Percentiles rank a stretch among this genome's conserved stretches.
Evolutionary conservation across 2,329 filamentous ascomycete genomes (phyloP).

Genomic region (Fonsecaea pugnacius): DNA sequence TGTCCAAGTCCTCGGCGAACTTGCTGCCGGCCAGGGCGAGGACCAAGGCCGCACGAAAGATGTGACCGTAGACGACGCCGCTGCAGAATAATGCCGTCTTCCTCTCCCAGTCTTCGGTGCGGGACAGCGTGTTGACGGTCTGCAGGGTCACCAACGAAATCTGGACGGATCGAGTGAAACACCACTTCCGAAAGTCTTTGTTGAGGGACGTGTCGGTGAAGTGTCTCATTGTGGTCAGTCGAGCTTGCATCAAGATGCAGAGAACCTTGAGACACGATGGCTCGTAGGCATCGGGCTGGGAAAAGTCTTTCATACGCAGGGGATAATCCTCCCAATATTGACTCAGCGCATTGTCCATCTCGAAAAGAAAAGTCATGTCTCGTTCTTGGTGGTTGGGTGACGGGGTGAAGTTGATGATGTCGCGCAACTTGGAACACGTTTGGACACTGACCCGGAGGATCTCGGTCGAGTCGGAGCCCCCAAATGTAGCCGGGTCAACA

Average conservation of each 20-base stretch:
- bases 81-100: background rate
- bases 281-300: background rate
- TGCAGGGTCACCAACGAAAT: background rate
- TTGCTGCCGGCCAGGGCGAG: background rate
- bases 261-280: background rate
- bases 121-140: background rate
- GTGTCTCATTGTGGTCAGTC: background rate
- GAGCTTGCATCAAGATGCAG: conserved; percentile 43
- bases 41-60: background rate
- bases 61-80: conserved; percentile 1
- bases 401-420: background rate
- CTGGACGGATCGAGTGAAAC: background rate
- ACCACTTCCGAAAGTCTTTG: background rate
- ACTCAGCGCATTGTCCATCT: background rate
- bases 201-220: conserved; percentile 3
- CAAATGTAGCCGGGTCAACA: background rate
- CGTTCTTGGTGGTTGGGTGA: background rate
- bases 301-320: background rate
- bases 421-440: background rate
- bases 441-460: background rate
- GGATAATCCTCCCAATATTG: background rate
- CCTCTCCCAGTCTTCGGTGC: background rate
- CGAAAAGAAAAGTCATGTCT: background rate
- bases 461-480: background rate
- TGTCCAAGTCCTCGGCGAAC: too few relatives aligned